Evolutionary conservation across 2,329 filamentous ascomycete species (phyloP), one percentile per base, ranked within the genome.

Genomic region (Aaosphaeria pasadenensis): DNA sequence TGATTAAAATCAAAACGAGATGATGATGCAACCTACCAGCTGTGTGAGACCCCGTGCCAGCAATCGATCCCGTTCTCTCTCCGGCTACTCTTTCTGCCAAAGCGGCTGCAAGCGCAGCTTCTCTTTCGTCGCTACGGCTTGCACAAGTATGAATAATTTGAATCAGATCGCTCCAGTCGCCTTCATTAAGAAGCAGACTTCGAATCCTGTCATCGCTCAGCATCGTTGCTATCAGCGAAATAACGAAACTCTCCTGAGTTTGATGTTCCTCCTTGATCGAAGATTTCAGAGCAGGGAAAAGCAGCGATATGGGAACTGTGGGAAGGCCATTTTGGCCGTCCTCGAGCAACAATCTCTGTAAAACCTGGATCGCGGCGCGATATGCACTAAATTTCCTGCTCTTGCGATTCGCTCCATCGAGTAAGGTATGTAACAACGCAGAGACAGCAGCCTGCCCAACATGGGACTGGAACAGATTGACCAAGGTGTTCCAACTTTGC

Each of bases 381-480:
- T 60, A 66, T 17, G 63, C 43, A 39, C 57, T 66, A 28, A 50
- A 58, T 29, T 62, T 52, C 11, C 56, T 54, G 17, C 52, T 58
- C 42, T 55, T 58, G 39, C 55, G 49, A 28, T 53, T 53, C 0
- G 66, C 60, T 1, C 61, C 63, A 30, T 69, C 56, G 5, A 60
- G 46, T 4, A 70, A 59, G 9, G 85, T 80, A 47, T 85, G 80
- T 31, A 89, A 74, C 24, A 89, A 70, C 28, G 86, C 79, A 46
- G 82, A 78, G 41, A 90, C 78, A 1, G 85, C 85, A 33, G 81
- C 81, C 53, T 88, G 85, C 17, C 86, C 86, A 54, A 89, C 83
- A 62, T 90, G 87, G 1, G 87, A 90, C 58, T 78, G 84, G 72
- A 85, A 86, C 0, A 91, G 74, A 54, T 89, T 86, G 60, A 80